Base-by-base conservation (phyloP, 148 eudicot species). In the Silene uniflora region DNA sequence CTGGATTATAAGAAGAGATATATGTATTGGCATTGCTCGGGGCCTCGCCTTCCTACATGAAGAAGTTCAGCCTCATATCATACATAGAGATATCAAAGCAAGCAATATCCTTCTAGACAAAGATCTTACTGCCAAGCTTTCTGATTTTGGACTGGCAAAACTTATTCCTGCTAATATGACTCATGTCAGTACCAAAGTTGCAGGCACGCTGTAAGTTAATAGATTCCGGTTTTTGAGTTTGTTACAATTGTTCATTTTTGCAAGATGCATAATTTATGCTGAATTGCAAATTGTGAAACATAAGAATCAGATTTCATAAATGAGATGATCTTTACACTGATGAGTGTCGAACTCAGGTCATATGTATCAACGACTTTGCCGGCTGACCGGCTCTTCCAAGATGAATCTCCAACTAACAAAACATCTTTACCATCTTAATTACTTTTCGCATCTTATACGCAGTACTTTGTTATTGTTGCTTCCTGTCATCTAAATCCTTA, bases 101-200 rank as follows among this genome's bases (percentile, higher is more conserved):
- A 88, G 96, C 85, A 93, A 93, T 82, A 68, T 93, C 72, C 93
- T 93, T 76, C 94, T 93, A 27, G 98, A 93, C 79, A 85, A 84
- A 76, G 87, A 88, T 77, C 82, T 93, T 42, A 80, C 81, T 10
- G 88, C 98, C 56, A 91, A 88, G 75, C 89, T 93, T 75, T 82
- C 98, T 9, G 97, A 93, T 87, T 93, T 93, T 78, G 98, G 98
- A 59, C 88, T 93, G 61, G 98, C 98, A 46, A 93, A 91, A 84
- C 93, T 93, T 78, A 85, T 93, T 59, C 94, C 92, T 17, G 52
- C 81, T 8, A 76, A 84, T 25, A 71, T 86, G 81, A 93, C 94
- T 35, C 97, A 93, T 84, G 78, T 93, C 67, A 93, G 94, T 73
- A 93, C 98, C 19, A 88, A 85, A 83, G 89, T 93, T 55, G 97